Conservation (phyloP, 495 filamentous ascomycete genomes). For the Poronia punctata region DNA sequence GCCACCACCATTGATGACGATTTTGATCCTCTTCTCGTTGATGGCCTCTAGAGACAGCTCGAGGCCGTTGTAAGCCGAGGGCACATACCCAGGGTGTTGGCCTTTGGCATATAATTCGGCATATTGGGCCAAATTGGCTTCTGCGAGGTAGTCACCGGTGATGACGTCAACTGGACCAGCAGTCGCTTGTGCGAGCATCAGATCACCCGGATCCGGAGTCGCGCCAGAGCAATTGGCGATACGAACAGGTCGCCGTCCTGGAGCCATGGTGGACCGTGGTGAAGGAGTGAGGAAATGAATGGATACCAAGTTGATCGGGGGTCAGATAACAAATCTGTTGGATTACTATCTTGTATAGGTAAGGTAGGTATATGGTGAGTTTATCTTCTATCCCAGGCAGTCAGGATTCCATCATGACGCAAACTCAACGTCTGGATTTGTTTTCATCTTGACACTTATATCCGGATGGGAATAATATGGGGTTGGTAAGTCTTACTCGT, state of each 20-base stretch:
- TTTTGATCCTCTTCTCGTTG: constrained; percentile 34
- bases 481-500: too few relatives aligned
- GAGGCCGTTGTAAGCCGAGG: constrained; percentile 25
- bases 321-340: too few relatives aligned
- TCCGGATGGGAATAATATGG: too few relatives aligned
- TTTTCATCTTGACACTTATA: too few relatives aligned
- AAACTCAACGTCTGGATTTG: too few relatives aligned
- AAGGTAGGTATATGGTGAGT: too few relatives aligned
- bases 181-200: constrained; percentile 3
- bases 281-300: too few relatives aligned
- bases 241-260: constrained; percentile 27
- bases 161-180: constrained; percentile 40
- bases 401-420: too few relatives aligned
- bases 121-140: constrained; percentile 19
- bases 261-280: constrained; percentile 6
- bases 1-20: constrained; percentile 41
- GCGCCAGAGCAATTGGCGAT: constrained; percentile 45
- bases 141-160: constrained; percentile 50
- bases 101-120: constrained; percentile 26
- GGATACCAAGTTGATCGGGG: too few relatives aligned
- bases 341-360: too few relatives aligned
- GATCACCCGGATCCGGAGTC: constrained; percentile 26
- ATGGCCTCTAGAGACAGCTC: constrained; percentile 38
- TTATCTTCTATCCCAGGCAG: too few relatives aligned
- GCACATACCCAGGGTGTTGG: constrained; percentile 19